Evolutionary conservation across 225 moss, liverwort and hornwort genomes (phyloP).

Genomic region (Pseudisothecium myosuroides): DNA sequence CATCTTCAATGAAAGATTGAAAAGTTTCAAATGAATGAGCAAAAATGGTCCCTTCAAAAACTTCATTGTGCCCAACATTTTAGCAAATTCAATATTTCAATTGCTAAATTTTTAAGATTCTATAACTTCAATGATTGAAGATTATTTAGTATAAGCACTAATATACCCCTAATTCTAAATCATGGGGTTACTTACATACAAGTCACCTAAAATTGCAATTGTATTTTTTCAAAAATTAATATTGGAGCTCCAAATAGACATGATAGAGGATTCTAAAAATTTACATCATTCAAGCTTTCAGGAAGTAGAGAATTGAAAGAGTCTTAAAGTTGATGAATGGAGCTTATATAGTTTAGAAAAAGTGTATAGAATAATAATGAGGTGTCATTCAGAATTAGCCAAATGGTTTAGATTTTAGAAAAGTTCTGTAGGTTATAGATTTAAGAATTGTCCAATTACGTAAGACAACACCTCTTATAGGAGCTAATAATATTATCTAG

Average conservation of each 20-base stretch:
- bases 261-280: not conserved
- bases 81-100: no score
- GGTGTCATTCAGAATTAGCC: not conserved
- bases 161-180: not conserved
- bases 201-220: not conserved
- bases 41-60: not conserved
- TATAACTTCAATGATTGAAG: not conserved
- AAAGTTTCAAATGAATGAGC: not conserved
- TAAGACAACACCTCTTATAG: fast-evolving
- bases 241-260: no score
- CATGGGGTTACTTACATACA: not conserved
- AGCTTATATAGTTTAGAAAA: not conserved
- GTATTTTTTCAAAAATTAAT: not conserved
- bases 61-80: not conserved
- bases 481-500: not conserved
- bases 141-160: not conserved
- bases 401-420: not conserved
- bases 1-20: not conserved
- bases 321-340: not conserved
- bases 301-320: not conserved
- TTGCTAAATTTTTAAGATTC: not conserved
- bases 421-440: fast-evolving
- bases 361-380: not conserved
- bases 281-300: not conserved
- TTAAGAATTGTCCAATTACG: fast-evolving